These are phyloP conservation scores for Hericium alpestre DNA, from an alignment of 768 basidiomycete genomes.

Conservation along the genomic window DNA sequence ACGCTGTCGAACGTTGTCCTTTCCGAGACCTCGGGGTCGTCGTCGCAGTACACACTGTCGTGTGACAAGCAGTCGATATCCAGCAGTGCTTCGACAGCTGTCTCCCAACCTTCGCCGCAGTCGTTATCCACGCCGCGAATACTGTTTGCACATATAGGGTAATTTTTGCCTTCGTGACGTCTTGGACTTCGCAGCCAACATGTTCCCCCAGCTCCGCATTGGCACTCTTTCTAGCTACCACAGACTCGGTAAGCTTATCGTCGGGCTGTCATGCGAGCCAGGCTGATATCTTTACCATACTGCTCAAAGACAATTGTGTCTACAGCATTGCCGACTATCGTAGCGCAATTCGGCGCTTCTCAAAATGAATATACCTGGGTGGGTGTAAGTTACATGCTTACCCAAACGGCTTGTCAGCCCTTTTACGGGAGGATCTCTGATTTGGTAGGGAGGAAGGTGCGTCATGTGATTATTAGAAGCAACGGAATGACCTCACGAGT, in stretches of 20 bases:
- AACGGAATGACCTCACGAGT: slow-evolving; percentile 2
- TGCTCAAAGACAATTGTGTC: slow-evolving; percentile 58
- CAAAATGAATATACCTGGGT: slow-evolving; percentile 79
- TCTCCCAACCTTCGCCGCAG: neutral
- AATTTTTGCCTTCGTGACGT: neutral
- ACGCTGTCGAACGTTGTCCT: neutral
- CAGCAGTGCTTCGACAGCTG: neutral
- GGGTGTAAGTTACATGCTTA: slow-evolving; percentile 74
- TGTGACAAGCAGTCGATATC: neutral
- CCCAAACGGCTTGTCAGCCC: slow-evolving; percentile 79
- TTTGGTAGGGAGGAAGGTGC: slow-evolving; percentile 68
- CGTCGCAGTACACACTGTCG: neutral
- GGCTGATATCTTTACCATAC: slow-evolving; percentile 7
- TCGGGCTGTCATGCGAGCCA: neutral
- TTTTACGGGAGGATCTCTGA: slow-evolving; percentile 75
- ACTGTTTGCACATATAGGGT: slow-evolving; percentile 13
- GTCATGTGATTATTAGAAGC: slow-evolving; percentile 11
- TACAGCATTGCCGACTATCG: slow-evolving; percentile 74
- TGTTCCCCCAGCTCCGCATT: slow-evolving; percentile 50
- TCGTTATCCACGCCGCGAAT: slow-evolving; percentile 8
- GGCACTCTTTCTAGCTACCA: slow-evolving; percentile 77
- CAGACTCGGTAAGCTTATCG: slow-evolving; percentile 55
- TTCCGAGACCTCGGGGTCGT: neutral
- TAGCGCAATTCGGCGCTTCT: slow-evolving; percentile 55
- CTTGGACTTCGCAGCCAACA: neutral